Conservation (phyloP, 2,329 filamentous ascomycete genomes). For the Penicillium frequentans region DNA sequence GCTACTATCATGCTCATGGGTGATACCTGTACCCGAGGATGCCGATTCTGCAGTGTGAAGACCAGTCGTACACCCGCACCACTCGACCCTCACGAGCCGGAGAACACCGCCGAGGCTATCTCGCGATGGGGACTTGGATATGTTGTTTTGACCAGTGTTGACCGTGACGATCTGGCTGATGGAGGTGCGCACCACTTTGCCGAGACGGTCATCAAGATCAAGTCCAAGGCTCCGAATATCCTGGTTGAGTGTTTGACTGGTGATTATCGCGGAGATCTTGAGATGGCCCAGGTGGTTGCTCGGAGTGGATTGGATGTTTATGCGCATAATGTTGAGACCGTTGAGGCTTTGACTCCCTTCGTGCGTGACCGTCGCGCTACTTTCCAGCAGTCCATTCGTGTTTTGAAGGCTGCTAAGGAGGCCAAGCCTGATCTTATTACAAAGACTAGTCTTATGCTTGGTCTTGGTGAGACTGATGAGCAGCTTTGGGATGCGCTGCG, state of each 20-base stretch:
- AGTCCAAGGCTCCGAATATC: constrained; percentile 63
- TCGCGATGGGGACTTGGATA: constrained; percentile 93
- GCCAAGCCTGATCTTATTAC: constrained; percentile 79
- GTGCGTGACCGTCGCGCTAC: constrained; percentile 88
- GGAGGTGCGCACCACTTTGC: constrained; percentile 88
- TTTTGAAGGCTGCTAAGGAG: constrained; percentile 79
- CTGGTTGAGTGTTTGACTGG: constrained; percentile 60
- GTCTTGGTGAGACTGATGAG: constrained; percentile 85
- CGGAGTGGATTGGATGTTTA: constrained; percentile 90
- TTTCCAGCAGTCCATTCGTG: constrained; percentile 79
- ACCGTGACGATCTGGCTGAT: constrained; percentile 87
- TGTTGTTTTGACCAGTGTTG: constrained; percentile 89
- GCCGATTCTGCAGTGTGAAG: constrained; percentile 96
- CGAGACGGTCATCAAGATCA: constrained; percentile 92
- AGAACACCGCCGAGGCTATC: constrained; percentile 93
- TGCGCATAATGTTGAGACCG: constrained; percentile 95
- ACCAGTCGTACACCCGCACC: constrained; percentile 74
- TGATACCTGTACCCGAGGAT: constrained; percentile 94
- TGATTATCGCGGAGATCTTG: constrained; percentile 80
- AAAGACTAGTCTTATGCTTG: constrained; percentile 98
- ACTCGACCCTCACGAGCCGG: constrained; percentile 91
- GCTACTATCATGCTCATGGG: constrained; percentile 99
- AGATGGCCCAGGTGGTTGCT: constrained; percentile 84
- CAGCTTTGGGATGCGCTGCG: constrained; percentile 77
- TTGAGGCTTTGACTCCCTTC: constrained; percentile 83